Evolutionary conservation across 73 alveolate species (phyloP).

Genomic region (Halteria grandinella): DNA sequence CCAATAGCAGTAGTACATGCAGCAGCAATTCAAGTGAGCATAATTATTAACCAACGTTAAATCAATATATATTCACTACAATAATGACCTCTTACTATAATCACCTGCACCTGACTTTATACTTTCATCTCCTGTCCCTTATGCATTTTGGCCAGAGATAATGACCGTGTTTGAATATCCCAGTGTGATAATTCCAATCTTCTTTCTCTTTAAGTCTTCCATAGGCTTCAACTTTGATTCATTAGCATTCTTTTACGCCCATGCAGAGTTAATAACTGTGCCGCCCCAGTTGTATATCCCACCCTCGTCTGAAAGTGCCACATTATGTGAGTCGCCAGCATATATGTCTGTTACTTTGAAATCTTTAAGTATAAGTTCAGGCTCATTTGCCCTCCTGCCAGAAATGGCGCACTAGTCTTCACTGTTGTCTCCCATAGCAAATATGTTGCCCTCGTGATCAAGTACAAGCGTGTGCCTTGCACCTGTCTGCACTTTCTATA

Average conservation of each 20-base stretch:
- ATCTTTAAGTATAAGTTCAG: constrained; percentile 1
- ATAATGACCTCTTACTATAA: background rate
- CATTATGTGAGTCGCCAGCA: constrained; percentile 44
- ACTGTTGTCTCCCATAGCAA: constrained; percentile 59
- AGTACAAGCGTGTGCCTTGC: constrained; percentile 35
- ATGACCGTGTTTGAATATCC: constrained; percentile 28
- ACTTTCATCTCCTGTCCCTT: background rate
- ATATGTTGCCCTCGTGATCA: constrained; percentile 35
- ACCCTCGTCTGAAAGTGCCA: constrained; percentile 1
- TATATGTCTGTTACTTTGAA: constrained; percentile 3
- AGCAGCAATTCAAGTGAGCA: background rate
- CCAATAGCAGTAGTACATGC: background rate
- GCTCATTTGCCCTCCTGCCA: constrained; percentile 33
- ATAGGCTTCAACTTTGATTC: constrained; percentile 23
- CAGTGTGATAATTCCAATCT: background rate
- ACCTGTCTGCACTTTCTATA: constrained; percentile 24
- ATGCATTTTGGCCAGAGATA: background rate
- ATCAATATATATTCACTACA: too few relatives aligned
- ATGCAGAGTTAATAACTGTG: background rate
- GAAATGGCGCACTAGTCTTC: constrained; percentile 36
- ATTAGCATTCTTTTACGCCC: constrained; percentile 14
- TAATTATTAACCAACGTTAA: too few relatives aligned
- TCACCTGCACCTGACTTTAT: background rate
- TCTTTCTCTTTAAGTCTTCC: constrained; percentile 45
- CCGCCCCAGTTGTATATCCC: constrained; percentile 37